Evolutionary conservation across 2,329 filamentous ascomycete species (phyloP), one percentile per base, ranked within the genome.

Genomic region (Bipolaris victoriae): DNA sequence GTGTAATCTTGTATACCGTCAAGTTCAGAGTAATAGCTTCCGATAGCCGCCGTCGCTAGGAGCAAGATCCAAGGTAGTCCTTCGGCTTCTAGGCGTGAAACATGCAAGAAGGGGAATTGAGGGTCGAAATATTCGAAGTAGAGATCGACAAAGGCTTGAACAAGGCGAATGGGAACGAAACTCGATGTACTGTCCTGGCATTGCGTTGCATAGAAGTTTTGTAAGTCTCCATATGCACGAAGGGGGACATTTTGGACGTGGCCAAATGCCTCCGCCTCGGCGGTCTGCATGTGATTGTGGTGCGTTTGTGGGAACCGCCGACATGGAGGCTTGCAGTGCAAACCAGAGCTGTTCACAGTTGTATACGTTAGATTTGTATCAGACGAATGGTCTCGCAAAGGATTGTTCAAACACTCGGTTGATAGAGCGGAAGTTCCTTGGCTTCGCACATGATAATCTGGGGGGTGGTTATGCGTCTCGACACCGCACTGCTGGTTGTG

Each of bases 111-210:
- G 11, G 49, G 39, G 31, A 52, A 39, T 40, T 44, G 33, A 10
- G 39, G 49, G 33, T 52, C 49, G 15, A 52, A 52, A 36, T 52
- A 52, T 24, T 52, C 49, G 24, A 52, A 52, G 39, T 52, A 52
- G 16, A 52, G 29, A n/a, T 52, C 40, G 26, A 44, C 29, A 33
- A 52, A 52, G 16, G 48, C 24, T 20, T 50, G 48, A 26, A 50
- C n/a, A 40, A 40, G 37, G 16, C n/a, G 37, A 3, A 40, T 16
- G 18, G 37, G 37, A 11, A 40, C n/a, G 16, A 40, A 40, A 40
- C n/a, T 18, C 9, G 7, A 40, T 40, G 37, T 20, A 18, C 37
- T 40, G 6, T 40, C 37, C 37, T 20, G 16, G 37, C 37, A 40
- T 40, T 40, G 37, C 6, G 37, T 40, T 20, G n/a, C 37, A 20